Conservation (phyloP, 805 yeast genomes). For the Nakazawaea ishiwadae region DNA sequence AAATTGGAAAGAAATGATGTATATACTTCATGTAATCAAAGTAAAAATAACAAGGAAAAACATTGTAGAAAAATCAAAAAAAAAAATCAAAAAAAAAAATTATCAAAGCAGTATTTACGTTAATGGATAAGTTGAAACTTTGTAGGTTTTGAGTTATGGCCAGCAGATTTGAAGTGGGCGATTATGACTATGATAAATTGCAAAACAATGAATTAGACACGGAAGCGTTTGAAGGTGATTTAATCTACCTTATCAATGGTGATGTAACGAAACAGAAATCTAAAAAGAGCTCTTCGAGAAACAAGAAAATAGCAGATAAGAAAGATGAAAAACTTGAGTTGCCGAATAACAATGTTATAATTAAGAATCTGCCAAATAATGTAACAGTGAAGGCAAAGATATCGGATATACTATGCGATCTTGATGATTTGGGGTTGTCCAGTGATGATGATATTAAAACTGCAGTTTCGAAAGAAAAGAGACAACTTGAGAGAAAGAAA, state of each 20-base stretch:
- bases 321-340: too few relatives aligned
- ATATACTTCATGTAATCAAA: not conserved
- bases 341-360: too few relatives aligned
- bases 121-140: not conserved
- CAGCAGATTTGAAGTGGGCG: not conserved
- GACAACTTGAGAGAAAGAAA: not conserved
- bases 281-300: too few relatives aligned
- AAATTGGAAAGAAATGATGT: slow-evolving; percentile 22
- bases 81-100: not conserved
- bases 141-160: not conserved
- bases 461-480: not conserved
- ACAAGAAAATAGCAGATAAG: too few relatives aligned
- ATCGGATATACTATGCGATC: slow-evolving; percentile 2
- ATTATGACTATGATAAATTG: slow-evolving; percentile 3
- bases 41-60: not conserved
- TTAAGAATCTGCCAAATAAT: too few relatives aligned
- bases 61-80: not conserved
- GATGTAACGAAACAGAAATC: too few relatives aligned
- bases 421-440: slow-evolving; percentile 5
- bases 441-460: slow-evolving; percentile 5
- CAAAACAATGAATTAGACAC: not conserved
- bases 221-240: slow-evolving; percentile 8
- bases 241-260: slow-evolving; percentile 3
- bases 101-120: not conserved
- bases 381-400: not conserved